phyloP scores from a whole-genome alignment of 73 alveolate species.

The Symbiodinium pilosum region DNA sequence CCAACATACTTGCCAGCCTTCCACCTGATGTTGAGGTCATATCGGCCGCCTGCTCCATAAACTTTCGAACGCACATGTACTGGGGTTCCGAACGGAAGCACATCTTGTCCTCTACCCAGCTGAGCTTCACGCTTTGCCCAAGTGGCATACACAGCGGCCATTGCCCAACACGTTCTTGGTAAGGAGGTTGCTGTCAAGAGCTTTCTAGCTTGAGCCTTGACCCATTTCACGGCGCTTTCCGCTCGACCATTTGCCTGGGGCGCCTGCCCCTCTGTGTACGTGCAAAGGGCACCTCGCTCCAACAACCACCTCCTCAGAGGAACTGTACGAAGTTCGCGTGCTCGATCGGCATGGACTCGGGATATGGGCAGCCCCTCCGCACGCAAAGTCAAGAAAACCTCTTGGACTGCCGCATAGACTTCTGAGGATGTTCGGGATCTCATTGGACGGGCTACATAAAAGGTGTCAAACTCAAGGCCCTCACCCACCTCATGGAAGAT shows the following conservation, averaged over 20 bases:
- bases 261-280: neutral
- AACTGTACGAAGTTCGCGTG: neutral
- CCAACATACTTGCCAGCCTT: neutral
- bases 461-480: neutral
- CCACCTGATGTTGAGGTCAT: neutral
- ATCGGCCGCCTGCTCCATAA: neutral
- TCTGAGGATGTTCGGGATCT: neutral
- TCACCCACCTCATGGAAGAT: neutral
- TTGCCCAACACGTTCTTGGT: neutral
- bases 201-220: neutral
- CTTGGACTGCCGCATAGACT: neutral
- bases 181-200: neutral
- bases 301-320: neutral
- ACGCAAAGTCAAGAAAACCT: neutral
- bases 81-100: neutral
- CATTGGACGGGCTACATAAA: neutral
- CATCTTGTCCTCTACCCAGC: too few species aligned
- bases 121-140: neutral
- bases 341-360: neutral
- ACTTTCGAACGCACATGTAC: neutral
- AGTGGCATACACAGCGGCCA: neutral
- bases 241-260: neutral
- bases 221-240: neutral
- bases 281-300: neutral
- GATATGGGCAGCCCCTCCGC: neutral